Base-by-base conservation (phyloP, 2,329 filamentous ascomycete species). In the Arthrobotrys megalospora region DNA sequence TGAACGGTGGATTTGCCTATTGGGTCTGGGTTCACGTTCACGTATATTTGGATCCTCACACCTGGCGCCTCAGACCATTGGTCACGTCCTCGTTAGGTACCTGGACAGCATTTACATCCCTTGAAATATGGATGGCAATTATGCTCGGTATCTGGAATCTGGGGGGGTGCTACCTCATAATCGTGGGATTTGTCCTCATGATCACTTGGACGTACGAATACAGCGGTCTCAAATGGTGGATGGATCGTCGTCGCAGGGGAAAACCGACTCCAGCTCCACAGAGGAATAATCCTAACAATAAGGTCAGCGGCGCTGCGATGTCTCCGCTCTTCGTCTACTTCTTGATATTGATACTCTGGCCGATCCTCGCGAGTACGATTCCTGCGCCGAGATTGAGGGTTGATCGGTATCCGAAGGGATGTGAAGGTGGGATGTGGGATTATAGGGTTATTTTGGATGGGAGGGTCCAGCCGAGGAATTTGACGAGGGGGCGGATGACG, bases 61-160 rank as follows among this genome's bases (percentile, higher is more conserved):
- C 36, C 38, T 78, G 75, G 75, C 60, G 75, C 7, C 12, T 32
- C 0, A 62, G 66, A 21, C 34, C 8, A 7, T 28, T 28, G 12
- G n/a, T 77, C 16, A 77, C 73, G 3, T 24, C 36, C 6, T 38
- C 58, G 6, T 10, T 21, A 21, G 52, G 6, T 12, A 7, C 24
- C 10, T 66, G 66, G 66, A 63, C 66, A 8, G 28, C 66, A 2
- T 78, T 78, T 43, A 67, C 43, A 6, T 66, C 60, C 4, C 36
- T 71, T 0, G 60, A 71, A 24, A 66, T 78, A 53, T 78, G 73
- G 73, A 50, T 71, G 0, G 53, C 60, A 5, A 67, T 78, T 7
- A 78, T 78, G 73, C 66, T 78, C 11, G 66, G 73, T 7, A 47
- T 78, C 11, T 71, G 19, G 21, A 78, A 78, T 28, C 14, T 67